Evolutionary conservation across 495 filamentous ascomycete genomes (phyloP).

Genomic region (Aspergillus sclerotiicarbonarius): DNA sequence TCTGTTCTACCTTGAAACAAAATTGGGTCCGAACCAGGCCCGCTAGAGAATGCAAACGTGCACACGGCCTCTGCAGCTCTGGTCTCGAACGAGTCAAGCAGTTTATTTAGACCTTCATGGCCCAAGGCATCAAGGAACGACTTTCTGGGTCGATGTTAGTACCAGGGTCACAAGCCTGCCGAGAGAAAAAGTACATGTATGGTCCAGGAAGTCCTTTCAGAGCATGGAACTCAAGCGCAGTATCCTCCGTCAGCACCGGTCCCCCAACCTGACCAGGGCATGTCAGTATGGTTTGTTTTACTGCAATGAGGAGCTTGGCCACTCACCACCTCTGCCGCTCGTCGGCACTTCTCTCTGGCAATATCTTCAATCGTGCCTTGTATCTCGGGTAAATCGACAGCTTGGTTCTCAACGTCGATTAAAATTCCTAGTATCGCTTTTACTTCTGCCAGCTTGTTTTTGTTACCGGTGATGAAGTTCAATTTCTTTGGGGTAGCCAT

Average conservation of each 20-base stretch:
- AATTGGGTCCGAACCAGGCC: constrained; percentile 80
- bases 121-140: constrained; percentile 85
- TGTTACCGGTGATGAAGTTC: constrained; percentile 96
- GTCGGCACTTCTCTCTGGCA: constrained; percentile 77
- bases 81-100: constrained; percentile 85
- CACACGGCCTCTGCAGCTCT: constrained; percentile 91
- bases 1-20: constrained; percentile 86
- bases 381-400: constrained; percentile 80
- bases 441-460: constrained; percentile 87
- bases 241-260: constrained; percentile 94
- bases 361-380: constrained; percentile 93
- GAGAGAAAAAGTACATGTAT: constrained; percentile 70
- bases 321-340: constrained; percentile 54
- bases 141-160: constrained; percentile 58
- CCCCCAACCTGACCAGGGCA: constrained; percentile 60
- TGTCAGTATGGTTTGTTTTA: constrained; percentile 12
- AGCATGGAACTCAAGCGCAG: constrained; percentile 87
- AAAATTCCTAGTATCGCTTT: constrained; percentile 75
- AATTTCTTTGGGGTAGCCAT: constrained; percentile 45
- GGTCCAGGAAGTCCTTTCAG: constrained; percentile 89
- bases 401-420: constrained; percentile 69
- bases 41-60: constrained; percentile 88
- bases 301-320: background rate
- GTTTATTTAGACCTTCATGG: constrained; percentile 81
- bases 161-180: background rate